Conservation (phyloP, 495 filamentous ascomycete species). For the Penicillium longicatenatum region DNA sequence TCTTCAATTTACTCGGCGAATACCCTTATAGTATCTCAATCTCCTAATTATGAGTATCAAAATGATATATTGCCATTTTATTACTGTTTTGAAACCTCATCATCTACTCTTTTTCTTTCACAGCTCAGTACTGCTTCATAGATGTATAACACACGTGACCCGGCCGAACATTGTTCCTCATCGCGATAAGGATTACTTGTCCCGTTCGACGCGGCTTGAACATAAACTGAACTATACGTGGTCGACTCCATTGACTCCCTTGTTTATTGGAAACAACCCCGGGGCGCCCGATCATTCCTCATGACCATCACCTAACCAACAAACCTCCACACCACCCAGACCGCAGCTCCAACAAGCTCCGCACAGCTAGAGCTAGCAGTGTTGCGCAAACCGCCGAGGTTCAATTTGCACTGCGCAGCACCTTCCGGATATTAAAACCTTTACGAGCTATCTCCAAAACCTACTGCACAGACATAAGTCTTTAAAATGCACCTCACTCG, state of each 20-base stretch:
- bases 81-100: too few relatives aligned
- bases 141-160: slow-evolving; percentile 21
- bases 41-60: not conserved
- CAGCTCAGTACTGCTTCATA: not conserved
- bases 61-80: not conserved
- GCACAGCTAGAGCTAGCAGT: slow-evolving; percentile 10
- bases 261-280: slow-evolving; percentile 5
- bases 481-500: slow-evolving; percentile 27
- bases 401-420: not conserved
- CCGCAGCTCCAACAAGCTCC: slow-evolving; percentile 7
- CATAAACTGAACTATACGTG: slow-evolving; percentile 2
- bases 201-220: slow-evolving; percentile 16
- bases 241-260: slow-evolving; percentile 1
- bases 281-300: slow-evolving; percentile 8
- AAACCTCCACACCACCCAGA: not conserved
- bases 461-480: not conserved
- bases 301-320: slow-evolving; percentile 13
- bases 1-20: not conserved
- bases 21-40: not conserved
- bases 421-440: not conserved
- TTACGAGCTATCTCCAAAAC: not conserved
- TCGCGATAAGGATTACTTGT: slow-evolving; percentile 28
- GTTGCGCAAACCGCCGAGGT: not conserved
- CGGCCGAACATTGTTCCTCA: slow-evolving; percentile 24
- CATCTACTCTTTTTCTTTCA: not conserved